Conservation (phyloP, 306 rosid species). For the Prosopis cineraria region DNA sequence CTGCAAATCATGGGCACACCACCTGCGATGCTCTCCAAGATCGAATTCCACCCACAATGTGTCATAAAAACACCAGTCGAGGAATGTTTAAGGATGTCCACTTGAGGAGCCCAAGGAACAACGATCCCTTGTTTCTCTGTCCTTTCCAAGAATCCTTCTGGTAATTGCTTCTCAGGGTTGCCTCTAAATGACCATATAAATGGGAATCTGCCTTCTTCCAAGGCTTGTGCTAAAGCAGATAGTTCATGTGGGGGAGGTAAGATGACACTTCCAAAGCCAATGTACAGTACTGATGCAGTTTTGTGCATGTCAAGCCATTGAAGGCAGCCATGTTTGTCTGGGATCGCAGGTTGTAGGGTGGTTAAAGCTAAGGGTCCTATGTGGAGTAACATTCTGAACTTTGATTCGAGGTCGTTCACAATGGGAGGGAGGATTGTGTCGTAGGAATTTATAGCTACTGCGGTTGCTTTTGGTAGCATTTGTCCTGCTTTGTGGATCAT, state of each 20-base stretch:
- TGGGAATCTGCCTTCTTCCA: conserved; percentile 47
- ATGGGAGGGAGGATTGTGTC: conserved; percentile 37
- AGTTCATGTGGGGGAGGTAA: conserved; percentile 62
- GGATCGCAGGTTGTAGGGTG: conserved; percentile 14
- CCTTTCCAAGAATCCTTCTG: conserved; percentile 41
- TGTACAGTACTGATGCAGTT: conserved; percentile 52
- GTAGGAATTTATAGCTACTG: conserved; percentile 68
- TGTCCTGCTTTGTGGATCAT: conserved; percentile 65
- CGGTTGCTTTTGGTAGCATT: conserved; percentile 53
- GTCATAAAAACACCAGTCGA: conserved; percentile 56
- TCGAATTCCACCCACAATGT: conserved; percentile 75
- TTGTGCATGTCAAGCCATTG: conserved; percentile 56
- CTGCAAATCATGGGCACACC: conserved; percentile 72
- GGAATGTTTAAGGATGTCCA: conserved; percentile 43
- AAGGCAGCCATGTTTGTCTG: conserved; percentile 47
- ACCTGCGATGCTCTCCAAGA: conserved; percentile 58
- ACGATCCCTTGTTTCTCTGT: conserved; percentile 44
- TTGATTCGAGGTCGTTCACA: conserved; percentile 35
- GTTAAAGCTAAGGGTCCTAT: conserved; percentile 68
- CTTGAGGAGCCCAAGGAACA: conserved; percentile 70
- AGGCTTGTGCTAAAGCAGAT: conserved; percentile 50
- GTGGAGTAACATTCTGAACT: conserved; percentile 40
- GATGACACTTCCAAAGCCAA: conserved; percentile 62
- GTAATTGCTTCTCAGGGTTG: conserved; percentile 41
- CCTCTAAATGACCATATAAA: conserved; percentile 70